Evolutionary conservation across 108 stramenopile genomes (phyloP).

Genomic region (Skeletonema potamos): DNA sequence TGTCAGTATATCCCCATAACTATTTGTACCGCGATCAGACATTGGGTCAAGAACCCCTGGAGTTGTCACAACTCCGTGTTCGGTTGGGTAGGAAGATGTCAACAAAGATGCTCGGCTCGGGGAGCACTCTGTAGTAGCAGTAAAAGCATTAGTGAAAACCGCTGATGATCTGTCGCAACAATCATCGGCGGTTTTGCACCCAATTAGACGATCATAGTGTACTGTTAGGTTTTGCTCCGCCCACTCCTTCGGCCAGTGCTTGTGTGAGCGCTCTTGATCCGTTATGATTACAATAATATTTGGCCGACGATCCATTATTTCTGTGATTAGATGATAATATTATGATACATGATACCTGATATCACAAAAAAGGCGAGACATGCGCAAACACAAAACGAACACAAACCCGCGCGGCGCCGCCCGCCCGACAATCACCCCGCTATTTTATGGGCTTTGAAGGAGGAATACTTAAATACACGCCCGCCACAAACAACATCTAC

Average conservation of each 20-base stretch:
- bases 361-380: too few relatives aligned
- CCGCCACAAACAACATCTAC: neutral
- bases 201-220: constrained; percentile 42
- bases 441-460: too few relatives aligned
- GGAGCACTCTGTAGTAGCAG: constrained; percentile 37
- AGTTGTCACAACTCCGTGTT: constrained; percentile 34
- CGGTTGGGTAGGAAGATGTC: constrained; percentile 39
- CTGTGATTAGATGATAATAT: too few relatives aligned
- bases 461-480: too few relatives aligned
- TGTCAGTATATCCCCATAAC: neutral
- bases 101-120: constrained; percentile 35
- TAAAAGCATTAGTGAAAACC: constrained; percentile 28
- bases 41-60: constrained; percentile 29
- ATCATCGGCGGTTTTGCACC: too few relatives aligned
- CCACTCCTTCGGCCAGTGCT: constrained; percentile 48
- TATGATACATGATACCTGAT: too few relatives aligned
- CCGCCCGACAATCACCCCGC: too few relatives aligned
- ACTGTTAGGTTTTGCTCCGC: constrained; percentile 25
- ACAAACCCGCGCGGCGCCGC: too few relatives aligned
- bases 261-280: constrained; percentile 64
- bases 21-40: constrained; percentile 15
- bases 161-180: constrained; percentile 46
- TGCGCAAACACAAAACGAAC: too few relatives aligned
- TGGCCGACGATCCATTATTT: constrained; percentile 29
- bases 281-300: constrained; percentile 61